Percentiles rank a stretch among this genome's conserved stretches.
phyloP scores from a whole-genome alignment of 2,329 filamentous ascomycete genomes.

The Talaromyces atroroseus region DNA sequence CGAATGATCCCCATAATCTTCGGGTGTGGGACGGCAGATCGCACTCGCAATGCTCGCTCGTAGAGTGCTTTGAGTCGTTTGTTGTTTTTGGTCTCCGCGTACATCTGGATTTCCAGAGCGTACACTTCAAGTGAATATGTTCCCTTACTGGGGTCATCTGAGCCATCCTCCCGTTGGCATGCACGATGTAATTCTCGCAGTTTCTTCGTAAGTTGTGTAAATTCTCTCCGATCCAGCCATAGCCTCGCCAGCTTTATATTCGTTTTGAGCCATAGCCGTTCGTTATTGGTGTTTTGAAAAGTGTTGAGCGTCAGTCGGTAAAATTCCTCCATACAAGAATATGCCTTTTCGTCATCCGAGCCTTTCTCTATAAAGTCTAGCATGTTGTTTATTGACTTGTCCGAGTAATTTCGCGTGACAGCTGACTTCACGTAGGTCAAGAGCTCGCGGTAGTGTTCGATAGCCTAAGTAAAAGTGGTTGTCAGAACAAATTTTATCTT shows the following conservation, averaged over 20 bases:
- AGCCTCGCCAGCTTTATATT: constrained; percentile 94
- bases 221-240: constrained; percentile 87
- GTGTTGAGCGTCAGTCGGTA: constrained; percentile 90
- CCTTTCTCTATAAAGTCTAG: constrained; percentile 95
- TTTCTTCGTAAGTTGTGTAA: constrained; percentile 71
- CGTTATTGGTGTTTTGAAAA: constrained; percentile 96
- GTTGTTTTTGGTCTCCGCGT: constrained; percentile 93
- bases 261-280: constrained; percentile 94
- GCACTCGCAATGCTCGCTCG: constrained; percentile 81
- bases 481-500: background rate
- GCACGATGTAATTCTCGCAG: constrained; percentile 81
- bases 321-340: constrained; percentile 85
- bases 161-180: constrained; percentile 80
- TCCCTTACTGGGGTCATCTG: constrained; percentile 81
- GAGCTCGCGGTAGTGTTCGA: constrained; percentile 88
- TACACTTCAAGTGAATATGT: constrained; percentile 96
- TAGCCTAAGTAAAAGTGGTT: constrained; percentile 55
- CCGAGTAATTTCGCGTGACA: constrained; percentile 95
- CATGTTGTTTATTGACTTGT: constrained; percentile 99
- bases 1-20: constrained; percentile 99
- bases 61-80: constrained; percentile 93
- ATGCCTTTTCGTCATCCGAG: constrained; percentile 65
- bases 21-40: constrained; percentile 95
- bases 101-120: constrained; percentile 97
- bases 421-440: constrained; percentile 96